Evolutionary conservation across 352 stramenopile species (phyloP), one percentile per base, ranked within the genome.

Genomic region (Peronospora farinosa): DNA sequence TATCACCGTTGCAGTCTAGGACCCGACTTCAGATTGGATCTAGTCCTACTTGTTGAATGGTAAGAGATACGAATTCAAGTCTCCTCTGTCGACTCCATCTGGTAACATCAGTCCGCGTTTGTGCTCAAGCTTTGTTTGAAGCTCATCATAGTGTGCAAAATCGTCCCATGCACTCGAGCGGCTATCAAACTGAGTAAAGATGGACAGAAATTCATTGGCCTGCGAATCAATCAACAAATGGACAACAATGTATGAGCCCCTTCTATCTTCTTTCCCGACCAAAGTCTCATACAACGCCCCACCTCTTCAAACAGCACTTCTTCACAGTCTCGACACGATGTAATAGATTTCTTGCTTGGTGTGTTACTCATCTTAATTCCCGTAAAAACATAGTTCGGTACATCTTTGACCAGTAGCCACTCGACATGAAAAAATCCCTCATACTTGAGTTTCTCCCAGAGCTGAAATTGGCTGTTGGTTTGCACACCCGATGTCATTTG

Each of bases 381-480:
- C 1, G 74, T 88, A 38, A 92, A 72, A n/a, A 80, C 70, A 45
- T 77, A 74, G 41, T 92, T 92, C 4, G 80, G 80, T 44, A 92
- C 80, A 47, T 92, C 80, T 60, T 92, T 92, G 42, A 92, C 74
- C 32, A 87, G 51, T 31, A 92, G 60, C 80, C 80, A 92, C 57
- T 92, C 80, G 47, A 92, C 42, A 42, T 82, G 71, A 57, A 92
- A 92, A 41, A 79, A 74, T 2, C 78, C 77, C 36, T 88, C 78
- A 60, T 89, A 92, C 65, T 89, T 92, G 49, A 66, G 60, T 42
- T 92, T 92, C 46, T 92, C 80, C 80, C 80, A 92, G 19, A 92
- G 55, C 19, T 72, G 51, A 47, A 92, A 92, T 15, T 74, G 68
- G 23, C 40, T 35, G 27, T 86, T 65, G 7, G 53, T 66, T 7